phyloP scores from a whole-genome alignment of 2,329 filamentous ascomycete genomes.

The Pseudofabraea citricarpa region DNA sequence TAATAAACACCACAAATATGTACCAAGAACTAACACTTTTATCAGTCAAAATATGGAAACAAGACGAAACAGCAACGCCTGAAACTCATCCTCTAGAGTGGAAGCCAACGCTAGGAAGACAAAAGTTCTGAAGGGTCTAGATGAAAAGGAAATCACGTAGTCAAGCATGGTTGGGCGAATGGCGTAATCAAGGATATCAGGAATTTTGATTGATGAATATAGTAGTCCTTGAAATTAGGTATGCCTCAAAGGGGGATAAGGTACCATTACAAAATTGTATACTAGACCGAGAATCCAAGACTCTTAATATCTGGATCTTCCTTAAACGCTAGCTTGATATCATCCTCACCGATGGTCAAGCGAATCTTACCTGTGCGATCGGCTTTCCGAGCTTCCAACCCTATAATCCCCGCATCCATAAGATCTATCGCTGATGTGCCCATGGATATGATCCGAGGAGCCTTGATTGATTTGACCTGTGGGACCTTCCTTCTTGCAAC shows the following conservation, averaged over 20 bases:
- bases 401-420: slow-evolving; percentile 81
- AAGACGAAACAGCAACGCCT: slow-evolving; percentile 83
- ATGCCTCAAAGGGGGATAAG: slow-evolving; percentile 1
- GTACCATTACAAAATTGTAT: slow-evolving; percentile 3
- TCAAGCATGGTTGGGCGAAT: slow-evolving; percentile 20
- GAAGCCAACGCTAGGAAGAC: slow-evolving; percentile 74
- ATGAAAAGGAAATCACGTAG: slow-evolving; percentile 3
- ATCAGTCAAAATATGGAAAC: slow-evolving; percentile 89
- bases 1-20: no score
- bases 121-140: slow-evolving; percentile 57
- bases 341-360: slow-evolving; percentile 82
- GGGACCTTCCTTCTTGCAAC: slow-evolving; percentile 24
- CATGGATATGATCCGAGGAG: slow-evolving; percentile 52
- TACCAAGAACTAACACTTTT: slow-evolving; percentile 22
- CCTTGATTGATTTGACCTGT: slow-evolving; percentile 6
- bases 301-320: slow-evolving; percentile 82
- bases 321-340: slow-evolving; percentile 80
- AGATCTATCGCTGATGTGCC: slow-evolving; percentile 75
- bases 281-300: slow-evolving; percentile 23
- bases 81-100: slow-evolving; percentile 90
- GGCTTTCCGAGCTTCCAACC: slow-evolving; percentile 73
- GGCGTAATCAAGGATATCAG: slow-evolving; percentile 9
- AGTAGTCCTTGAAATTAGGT: no score
- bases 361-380: slow-evolving; percentile 86
- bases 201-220: slow-evolving; percentile 1